Conservation (phyloP, 768 basidiomycete genomes). For the Leccinum ochraceum region DNA sequence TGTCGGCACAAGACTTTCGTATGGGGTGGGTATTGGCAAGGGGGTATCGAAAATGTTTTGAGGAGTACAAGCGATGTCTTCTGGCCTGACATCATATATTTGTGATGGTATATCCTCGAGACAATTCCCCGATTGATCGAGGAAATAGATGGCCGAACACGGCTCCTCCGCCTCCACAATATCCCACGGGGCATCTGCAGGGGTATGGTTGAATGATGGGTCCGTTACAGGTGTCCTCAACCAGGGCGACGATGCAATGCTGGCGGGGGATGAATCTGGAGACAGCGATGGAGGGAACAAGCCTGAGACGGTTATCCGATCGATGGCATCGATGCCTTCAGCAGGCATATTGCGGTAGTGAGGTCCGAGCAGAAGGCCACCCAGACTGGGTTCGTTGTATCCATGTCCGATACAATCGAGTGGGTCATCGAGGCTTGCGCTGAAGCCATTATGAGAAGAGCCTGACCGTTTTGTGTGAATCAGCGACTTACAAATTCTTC, state of each 20-base stretch:
- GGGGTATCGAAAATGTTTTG: background rate
- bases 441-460: constrained; percentile 19
- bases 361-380: constrained; percentile 17
- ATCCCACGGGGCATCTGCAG: constrained; percentile 1
- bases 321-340: background rate
- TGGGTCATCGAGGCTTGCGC: background rate
- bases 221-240: constrained; percentile 20
- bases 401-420: background rate
- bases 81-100: constrained; percentile 11
- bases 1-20: background rate
- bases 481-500: constrained; percentile 24
- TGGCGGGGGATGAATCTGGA: constrained; percentile 27
- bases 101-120: constrained; percentile 17
- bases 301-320: background rate
- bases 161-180: background rate
- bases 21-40: background rate
- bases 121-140: constrained; percentile 16
- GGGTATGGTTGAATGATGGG: background rate
- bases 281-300: constrained; percentile 22
- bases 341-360: background rate
- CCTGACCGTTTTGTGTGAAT: background rate
- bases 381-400: background rate
- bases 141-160: constrained; percentile 1
- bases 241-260: constrained; percentile 26
- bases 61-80: constrained; percentile 24